Evolutionary conservation across 257 asterid species (phyloP), one percentile per base, ranked within the genome.

Genomic region (Lantana camara): DNA sequence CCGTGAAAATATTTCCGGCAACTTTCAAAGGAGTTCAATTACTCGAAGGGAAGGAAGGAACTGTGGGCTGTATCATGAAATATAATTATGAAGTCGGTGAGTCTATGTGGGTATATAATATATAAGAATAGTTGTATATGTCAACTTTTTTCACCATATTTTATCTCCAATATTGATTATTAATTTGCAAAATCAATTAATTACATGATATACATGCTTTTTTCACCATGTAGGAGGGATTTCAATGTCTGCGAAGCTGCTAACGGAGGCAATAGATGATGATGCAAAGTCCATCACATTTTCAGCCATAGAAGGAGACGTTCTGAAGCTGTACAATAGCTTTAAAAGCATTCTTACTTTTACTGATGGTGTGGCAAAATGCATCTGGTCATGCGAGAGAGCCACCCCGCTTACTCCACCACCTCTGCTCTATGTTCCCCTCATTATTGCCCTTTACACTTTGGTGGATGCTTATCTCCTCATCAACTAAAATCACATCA

Each of bases 11-110:
- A 19, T 73, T 60, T 29, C 82, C 79, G 12, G 64, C 40, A 3
- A 21, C 38, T 50, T 65, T 32, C 69, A 69, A 55, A 3, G 60
- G 54, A 11, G 82, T 15, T 16, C 13, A 65, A 24, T 0, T 77
- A 29, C 22, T 77, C 16, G 56, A 77, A 73, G 82, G 82, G 19
- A 58, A 60, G 46, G 69, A 69, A 20, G 82, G 74, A 23, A 48
- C 41, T 5, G 77, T 57, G 5, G 82, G 82, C 2, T 55, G 46
- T 19, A 37, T 69, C 71, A 77, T 30, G 68, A 27, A 1, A 2
- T 77, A 79, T 76, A 46, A 17, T 12, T 77, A 69, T 46, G 11
- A 8, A 32, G 1, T 73, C 34, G 82, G 82, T 77, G 24, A 57
- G 67, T 40, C 9, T 15, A 47, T n/a, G 5, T 44, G 16, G n/a